Base-by-base conservation (phyloP, 257 asterid species). In the Solanum medicagineum region DNA sequence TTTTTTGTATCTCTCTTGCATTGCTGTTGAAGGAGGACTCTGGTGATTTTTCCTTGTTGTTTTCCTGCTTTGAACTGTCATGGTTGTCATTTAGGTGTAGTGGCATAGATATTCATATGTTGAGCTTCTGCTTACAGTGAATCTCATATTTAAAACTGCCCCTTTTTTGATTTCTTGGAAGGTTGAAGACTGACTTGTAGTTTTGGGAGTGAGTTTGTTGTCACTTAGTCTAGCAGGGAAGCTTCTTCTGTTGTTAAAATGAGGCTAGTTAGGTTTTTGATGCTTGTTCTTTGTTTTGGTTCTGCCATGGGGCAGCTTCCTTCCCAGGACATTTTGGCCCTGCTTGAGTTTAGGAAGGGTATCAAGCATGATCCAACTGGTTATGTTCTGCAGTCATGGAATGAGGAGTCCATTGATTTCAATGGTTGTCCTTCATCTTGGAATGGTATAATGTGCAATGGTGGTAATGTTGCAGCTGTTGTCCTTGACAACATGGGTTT, bases 391-490 rank as follows among this genome's bases (percentile, higher is more conserved):
- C 87, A 93, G 88, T 95, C 99, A 10, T 96, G 99, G 99, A 96
- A 92, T 44, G 99, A 96, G 56, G 98, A 96, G 84, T 95, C 99
- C 24, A 96, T 96, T 32, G 99, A 96, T 87, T 96, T 96, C 91
- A 93, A 97, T 75, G 98, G 99, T 24, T 97, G 99, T 85, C 99
- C 98, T 71, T 92, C 99, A 4, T 93, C 99, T 45, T 97, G 99
- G 99, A 97, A 97, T 84, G 99, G 99, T 66, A 95, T 97, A 47
- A 94, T 94, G 98, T 97, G 99, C 71, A 93, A 90, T 86, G 98
- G 97, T 75, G 98, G 93, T n/a, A 95, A 92, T 91, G 98, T 97
- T 32, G 98, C 97, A 8, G 99, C 94, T 1, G 97, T 97, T 87
- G 97, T 92, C 82, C 98, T 97, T 65, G 98, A 97, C 82, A 90